phyloP scores from a whole-genome alignment of 805 yeast genomes.

The Grigorovia transvaalensis region DNA sequence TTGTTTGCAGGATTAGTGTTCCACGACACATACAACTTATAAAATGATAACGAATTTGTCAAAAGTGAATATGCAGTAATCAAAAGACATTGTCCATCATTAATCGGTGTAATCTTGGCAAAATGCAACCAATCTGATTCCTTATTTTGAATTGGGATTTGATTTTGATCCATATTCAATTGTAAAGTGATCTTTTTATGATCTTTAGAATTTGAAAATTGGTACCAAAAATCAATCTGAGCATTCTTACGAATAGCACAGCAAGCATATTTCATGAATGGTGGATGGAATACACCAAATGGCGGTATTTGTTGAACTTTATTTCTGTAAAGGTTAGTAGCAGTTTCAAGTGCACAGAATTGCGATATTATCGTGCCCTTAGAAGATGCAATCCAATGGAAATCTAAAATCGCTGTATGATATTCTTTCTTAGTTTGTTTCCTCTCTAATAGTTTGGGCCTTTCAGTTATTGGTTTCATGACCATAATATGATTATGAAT shows the following conservation, averaged over 20 bases:
- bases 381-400: slow-evolving; percentile 35
- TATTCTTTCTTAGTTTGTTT: slow-evolving; percentile 30
- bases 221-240: slow-evolving; percentile 30
- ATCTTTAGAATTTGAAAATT: slow-evolving; percentile 30
- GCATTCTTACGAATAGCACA: slow-evolving; percentile 27
- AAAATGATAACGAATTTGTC: slow-evolving; percentile 19
- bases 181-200: slow-evolving; percentile 28
- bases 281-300: slow-evolving; percentile 28
- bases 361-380: slow-evolving; percentile 25
- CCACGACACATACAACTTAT: slow-evolving; percentile 26
- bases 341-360: slow-evolving; percentile 24
- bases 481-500: slow-evolving; percentile 24
- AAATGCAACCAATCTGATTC: slow-evolving; percentile 26
- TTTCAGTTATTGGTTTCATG: slow-evolving; percentile 24
- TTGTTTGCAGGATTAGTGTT: slow-evolving; percentile 17
- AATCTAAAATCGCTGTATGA: slow-evolving; percentile 30
- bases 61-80: slow-evolving; percentile 22
- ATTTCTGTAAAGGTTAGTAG: slow-evolving; percentile 20
- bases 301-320: slow-evolving; percentile 28
- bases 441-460: slow-evolving; percentile 30
- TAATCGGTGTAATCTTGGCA: slow-evolving; percentile 26
- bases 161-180: slow-evolving; percentile 14
- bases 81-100: slow-evolving; percentile 24
- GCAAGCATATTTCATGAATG: slow-evolving; percentile 30
- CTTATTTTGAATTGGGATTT: slow-evolving; percentile 10